Conservation (phyloP, 2,329 filamentous ascomycete species). For the Pseudopyricularia javanii region DNA sequence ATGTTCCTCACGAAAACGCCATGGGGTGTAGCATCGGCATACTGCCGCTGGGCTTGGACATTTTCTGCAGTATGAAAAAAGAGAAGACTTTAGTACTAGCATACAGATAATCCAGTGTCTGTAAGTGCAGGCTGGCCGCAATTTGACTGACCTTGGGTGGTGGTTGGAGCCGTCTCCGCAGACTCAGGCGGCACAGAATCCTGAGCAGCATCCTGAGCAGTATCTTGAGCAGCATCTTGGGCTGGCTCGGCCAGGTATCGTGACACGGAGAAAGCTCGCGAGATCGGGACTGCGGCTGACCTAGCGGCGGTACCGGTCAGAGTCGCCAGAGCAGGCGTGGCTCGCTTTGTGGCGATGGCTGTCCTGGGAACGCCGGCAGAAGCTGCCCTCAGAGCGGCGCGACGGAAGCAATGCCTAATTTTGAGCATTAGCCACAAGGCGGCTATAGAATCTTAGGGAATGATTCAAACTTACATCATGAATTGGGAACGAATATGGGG, state of each 20-base stretch:
- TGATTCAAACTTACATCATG: neutral
- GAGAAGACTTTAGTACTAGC: neutral
- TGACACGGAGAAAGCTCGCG: neutral
- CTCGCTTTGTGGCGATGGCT: conserved; percentile 9
- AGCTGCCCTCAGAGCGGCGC: conserved; percentile 17
- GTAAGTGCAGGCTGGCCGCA: neutral
- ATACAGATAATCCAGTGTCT: neutral
- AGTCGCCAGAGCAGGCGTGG: neutral
- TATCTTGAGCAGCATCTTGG: neutral
- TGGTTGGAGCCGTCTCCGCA: too few relatives aligned
- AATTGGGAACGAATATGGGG: too few relatives aligned
- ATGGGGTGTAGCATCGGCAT: conserved; percentile 5
- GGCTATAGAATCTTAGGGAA: too few relatives aligned
- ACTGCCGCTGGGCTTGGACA: neutral
- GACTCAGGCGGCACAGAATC: too few relatives aligned
- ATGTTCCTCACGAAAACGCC: conserved; percentile 21
- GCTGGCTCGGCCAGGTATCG: neutral
- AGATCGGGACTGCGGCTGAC: neutral
- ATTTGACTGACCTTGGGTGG: neutral
- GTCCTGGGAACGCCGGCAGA: neutral
- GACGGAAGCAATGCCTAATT: conserved; percentile 19
- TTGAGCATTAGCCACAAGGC: neutral
- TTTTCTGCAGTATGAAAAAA: neutral
- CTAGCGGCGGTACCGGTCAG: neutral
- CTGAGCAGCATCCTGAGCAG: neutral